Conservation (phyloP, 148 eudicot genomes). For the Rhododendron griersonianum region DNA sequence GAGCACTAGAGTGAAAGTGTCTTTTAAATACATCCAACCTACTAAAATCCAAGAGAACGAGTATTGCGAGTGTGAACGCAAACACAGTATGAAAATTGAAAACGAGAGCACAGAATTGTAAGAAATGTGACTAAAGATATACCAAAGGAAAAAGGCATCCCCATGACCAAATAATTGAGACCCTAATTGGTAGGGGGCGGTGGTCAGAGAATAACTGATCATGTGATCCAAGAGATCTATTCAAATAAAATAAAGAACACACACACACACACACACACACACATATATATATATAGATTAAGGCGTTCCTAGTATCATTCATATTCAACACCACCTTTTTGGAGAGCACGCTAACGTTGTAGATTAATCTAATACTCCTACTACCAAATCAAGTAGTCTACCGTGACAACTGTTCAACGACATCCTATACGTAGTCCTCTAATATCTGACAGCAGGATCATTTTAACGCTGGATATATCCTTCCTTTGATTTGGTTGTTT, state of each 20-base stretch:
- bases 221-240: conserved; percentile 8
- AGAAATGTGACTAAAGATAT: too few species aligned
- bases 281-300: not conserved
- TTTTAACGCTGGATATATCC: too few species aligned
- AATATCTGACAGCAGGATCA: too few species aligned
- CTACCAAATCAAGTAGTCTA: not conserved
- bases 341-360: not conserved
- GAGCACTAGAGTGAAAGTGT: too few species aligned
- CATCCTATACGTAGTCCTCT: too few species aligned
- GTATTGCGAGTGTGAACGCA: not conserved
- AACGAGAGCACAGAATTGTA: not conserved
- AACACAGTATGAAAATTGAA: too few species aligned
- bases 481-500: too few species aligned
- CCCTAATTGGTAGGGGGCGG: not conserved
- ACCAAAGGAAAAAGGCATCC: not conserved
- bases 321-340: not conserved
- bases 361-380: not conserved
- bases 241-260: not conserved
- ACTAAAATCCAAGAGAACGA: too few species aligned
- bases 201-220: conserved; percentile 3
- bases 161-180: conserved; percentile 7
- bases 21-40: too few species aligned
- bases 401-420: too few species aligned
- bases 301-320: not conserved
- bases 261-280: not conserved